Base-by-base conservation (phyloP, 208 protist genomes). In the Acanthamoeba royreba region DNA sequence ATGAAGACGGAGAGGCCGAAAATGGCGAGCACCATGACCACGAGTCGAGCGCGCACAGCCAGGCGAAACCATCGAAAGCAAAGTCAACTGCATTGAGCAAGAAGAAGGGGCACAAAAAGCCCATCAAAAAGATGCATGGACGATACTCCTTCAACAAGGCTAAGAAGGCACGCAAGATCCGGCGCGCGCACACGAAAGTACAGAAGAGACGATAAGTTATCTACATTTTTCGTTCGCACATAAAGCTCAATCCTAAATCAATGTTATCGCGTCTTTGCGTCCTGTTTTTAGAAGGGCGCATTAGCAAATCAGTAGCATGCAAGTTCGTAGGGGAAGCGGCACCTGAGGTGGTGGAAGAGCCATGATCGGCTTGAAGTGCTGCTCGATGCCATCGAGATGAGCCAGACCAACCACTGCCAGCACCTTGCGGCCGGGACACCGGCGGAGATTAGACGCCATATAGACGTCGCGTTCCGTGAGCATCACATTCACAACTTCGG, bases 331-430 rank as follows among this genome's bases (percentile, higher is more conserved):
- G n/a, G n/a, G n/a, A n/a, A n/a, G n/a, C n/a, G n/a, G n/a, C n/a
- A n/a, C n/a, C n/a, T n/a, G n/a, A n/a, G n/a, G n/a, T n/a, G n/a
- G 69, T 8, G 69, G 69, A 45, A 81, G 35, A n/a, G 69, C 69
- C 69, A 81, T 81, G 69, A 81, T 88, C 33, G 43, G 79, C 43
- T 88, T 88, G 79, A 88, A 61, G 49, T 88, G 79, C 46, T 88
- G 52, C 79, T 88, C 79, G 79, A 88, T 88, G 79, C 79, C 79
- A 38, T 88, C 79, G 47, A 88, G 43, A 33, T 88, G 79, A 19
- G 79, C 79, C 15, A 88, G 43, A 31, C 79, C 79, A 25, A 88
- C 79, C n/a, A 88, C 79, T 4, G n/a, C 79, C 4, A 88, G 46
- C 22, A 88, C 49, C 2, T 63, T 47, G 5, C 31, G 11, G 47